Evolutionary conservation across 108 stramenopile species (phyloP).

Genomic region (Pseudonitzschia pungens): DNA sequence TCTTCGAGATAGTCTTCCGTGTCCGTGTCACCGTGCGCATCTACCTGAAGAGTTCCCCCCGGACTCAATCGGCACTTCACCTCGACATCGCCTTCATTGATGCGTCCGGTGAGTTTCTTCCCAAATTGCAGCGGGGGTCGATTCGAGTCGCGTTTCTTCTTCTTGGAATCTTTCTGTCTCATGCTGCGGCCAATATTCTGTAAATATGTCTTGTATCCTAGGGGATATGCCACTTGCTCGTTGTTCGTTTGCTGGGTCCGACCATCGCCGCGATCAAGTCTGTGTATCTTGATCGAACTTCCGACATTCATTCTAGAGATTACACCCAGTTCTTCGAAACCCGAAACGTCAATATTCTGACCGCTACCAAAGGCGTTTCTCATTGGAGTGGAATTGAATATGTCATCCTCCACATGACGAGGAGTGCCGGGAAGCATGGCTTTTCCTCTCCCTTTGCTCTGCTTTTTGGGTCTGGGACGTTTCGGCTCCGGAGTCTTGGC

Average conservation of each 20-base stretch:
- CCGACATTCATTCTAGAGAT: constrained; percentile 26
- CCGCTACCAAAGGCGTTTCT: constrained; percentile 23
- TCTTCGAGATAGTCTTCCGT: constrained; percentile 9
- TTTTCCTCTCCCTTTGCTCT: neutral
- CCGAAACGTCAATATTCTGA: neutral
- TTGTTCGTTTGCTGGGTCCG: neutral
- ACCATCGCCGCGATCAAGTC: neutral
- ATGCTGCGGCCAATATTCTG: constrained; percentile 35
- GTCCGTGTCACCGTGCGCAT: constrained; percentile 10
- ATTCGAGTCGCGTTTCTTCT: neutral
- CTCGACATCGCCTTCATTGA: constrained; percentile 32
- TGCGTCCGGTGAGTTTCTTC: constrained; percentile 8
- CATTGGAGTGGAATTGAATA: constrained; percentile 56
- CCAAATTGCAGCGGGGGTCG: constrained; percentile 9
- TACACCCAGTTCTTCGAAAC: neutral
- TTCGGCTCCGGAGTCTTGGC: constrained; percentile 41
- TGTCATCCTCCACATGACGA: constrained; percentile 37
- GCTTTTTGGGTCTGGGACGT: constrained; percentile 7
- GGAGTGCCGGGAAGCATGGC: neutral
- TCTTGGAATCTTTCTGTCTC: constrained; percentile 19
- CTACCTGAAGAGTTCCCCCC: constrained; percentile 41
- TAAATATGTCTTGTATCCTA: constrained; percentile 54
- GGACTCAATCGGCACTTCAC: constrained; percentile 43
- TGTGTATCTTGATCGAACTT: constrained; percentile 33
- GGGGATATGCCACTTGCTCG: neutral